Evolutionary conservation across 768 basidiomycete genomes (phyloP).

Genomic region (Auricularia sp.): DNA sequence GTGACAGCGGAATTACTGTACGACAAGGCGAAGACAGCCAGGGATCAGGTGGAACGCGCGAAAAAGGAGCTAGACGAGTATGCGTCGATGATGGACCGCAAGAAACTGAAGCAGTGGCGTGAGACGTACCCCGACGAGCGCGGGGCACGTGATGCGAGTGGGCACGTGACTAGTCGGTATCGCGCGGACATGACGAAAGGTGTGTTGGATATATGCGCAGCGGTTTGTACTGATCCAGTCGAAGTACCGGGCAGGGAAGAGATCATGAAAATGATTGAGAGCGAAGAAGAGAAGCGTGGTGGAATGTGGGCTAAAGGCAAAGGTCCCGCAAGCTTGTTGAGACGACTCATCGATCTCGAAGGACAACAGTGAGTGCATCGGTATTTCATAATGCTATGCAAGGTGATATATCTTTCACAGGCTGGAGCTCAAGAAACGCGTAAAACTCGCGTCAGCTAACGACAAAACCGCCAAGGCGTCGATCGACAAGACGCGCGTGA

Average conservation of each 20-base stretch:
- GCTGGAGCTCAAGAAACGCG: background rate
- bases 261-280: background rate
- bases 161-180: background rate
- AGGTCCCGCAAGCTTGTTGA: background rate
- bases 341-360: background rate
- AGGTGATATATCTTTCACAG: background rate
- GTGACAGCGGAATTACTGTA: background rate
- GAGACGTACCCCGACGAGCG: background rate
- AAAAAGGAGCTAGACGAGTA: background rate
- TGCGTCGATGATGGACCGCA: background rate
- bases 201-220: background rate
- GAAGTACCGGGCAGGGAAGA: background rate
- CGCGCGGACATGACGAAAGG: background rate
- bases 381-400: no score
- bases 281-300: background rate
- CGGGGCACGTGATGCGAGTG: background rate
- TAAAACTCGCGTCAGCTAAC: background rate
- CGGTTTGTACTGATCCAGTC: background rate
- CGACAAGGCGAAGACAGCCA: background rate
- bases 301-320: background rate
- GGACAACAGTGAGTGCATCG: background rate
- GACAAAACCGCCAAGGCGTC: background rate
- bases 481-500: background rate
- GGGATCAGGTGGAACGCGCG: background rate
- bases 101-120: background rate